Conservation (phyloP, 1,284 basidiomycete genomes). For the Hortiboletus rubellus region DNA sequence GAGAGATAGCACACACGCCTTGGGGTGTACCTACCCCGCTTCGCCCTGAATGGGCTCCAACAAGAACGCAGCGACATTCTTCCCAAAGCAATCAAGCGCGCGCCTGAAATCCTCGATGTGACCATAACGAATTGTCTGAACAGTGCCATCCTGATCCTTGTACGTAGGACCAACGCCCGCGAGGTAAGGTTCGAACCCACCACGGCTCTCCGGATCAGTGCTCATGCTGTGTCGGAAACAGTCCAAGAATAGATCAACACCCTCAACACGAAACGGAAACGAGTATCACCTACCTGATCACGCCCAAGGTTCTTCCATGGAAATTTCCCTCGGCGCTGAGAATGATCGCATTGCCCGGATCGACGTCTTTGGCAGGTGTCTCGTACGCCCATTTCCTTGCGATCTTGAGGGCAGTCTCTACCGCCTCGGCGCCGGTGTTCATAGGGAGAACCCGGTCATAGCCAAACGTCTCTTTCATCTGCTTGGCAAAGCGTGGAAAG, state of each 20-base stretch:
- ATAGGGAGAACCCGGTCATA: slow-evolving; percentile 98
- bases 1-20: neutral
- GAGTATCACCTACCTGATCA: slow-evolving; percentile 62
- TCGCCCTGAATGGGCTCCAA: slow-evolving; percentile 99
- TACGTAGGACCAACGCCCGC: slow-evolving; percentile 81
- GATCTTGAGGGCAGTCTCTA: slow-evolving; percentile 87
- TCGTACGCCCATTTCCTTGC: slow-evolving; percentile 94
- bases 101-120: slow-evolving; percentile 79
- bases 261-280: neutral
- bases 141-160: slow-evolving; percentile 48
- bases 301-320: slow-evolving; percentile 91
- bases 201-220: slow-evolving; percentile 89
- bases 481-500: slow-evolving; percentile 88
- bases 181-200: slow-evolving; percentile 91
- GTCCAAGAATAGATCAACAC: slow-evolving; percentile 18
- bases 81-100: slow-evolving; percentile 81
- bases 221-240: slow-evolving; percentile 66
- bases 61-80: slow-evolving; percentile 89
- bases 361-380: slow-evolving; percentile 65
- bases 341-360: slow-evolving; percentile 77
- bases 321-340: slow-evolving; percentile 91
- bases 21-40: slow-evolving; percentile 72
- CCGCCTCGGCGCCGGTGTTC: slow-evolving; percentile 99
- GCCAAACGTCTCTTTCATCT: slow-evolving; percentile 81
- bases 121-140: slow-evolving; percentile 76